Conservation (phyloP, 345 rosid species). For the Salix caprea region DNA sequence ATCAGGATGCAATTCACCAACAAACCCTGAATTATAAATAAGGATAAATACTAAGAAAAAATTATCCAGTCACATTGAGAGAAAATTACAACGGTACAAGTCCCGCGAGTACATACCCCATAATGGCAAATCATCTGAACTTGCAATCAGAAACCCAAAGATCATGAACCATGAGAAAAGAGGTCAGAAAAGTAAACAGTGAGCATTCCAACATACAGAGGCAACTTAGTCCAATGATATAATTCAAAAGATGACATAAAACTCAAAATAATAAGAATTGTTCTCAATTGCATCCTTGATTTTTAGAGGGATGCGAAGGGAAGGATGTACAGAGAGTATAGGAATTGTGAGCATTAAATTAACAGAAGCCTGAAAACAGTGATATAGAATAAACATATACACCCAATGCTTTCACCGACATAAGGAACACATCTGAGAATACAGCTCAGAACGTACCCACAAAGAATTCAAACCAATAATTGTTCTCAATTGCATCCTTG, state of each 20-base stretch:
- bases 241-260: not conserved
- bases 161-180: constrained; percentile 20
- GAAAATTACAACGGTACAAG: not conserved
- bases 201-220: constrained; percentile 8
- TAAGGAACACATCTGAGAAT: not conserved
- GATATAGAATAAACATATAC: not conserved
- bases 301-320: not conserved
- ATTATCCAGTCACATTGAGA: not conserved
- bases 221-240: not conserved
- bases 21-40: constrained; percentile 53
- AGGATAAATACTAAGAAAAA: not conserved
- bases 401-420: not conserved
- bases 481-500: constrained; percentile 85
- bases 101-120: constrained; percentile 59
- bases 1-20: constrained; percentile 77
- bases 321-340: not conserved
- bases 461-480: constrained; percentile 90
- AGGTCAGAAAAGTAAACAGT: constrained; percentile 18
- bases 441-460: constrained; percentile 63
- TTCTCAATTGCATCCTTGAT: too few species aligned
- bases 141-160: constrained; percentile 32
- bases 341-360: not conserved
- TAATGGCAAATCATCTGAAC: constrained; percentile 84
- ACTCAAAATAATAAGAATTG: not conserved
- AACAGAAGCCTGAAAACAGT: not conserved